phyloP scores from a whole-genome alignment of 768 basidiomycete species.

The Termitomyces sp. region DNA sequence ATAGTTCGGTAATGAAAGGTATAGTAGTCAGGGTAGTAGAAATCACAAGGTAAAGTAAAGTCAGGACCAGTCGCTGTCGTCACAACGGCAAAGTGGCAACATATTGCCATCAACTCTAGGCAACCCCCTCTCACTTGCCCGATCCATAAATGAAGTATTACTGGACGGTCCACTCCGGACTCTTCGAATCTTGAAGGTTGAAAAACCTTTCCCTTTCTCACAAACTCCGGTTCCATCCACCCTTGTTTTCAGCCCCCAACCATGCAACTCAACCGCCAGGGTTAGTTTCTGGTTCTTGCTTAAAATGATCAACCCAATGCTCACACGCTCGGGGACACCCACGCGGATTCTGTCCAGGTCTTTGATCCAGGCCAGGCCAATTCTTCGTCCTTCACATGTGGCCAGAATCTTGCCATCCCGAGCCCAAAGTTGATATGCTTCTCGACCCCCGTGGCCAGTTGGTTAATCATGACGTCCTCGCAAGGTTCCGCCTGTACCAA shows the following conservation, averaged over 20 bases:
- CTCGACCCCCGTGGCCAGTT: neutral
- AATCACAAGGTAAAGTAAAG: no score
- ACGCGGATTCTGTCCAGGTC: slow-evolving; percentile 21
- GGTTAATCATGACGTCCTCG: neutral
- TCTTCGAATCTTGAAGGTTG: slow-evolving; percentile 4
- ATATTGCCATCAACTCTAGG: no score
- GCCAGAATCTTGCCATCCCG: slow-evolving; percentile 9
- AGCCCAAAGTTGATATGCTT: slow-evolving; percentile 1
- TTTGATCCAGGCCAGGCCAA: slow-evolving; percentile 15
- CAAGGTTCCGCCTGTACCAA: slow-evolving; percentile 11
- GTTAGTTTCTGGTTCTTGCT: slow-evolving; percentile 13
- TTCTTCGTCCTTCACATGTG: slow-evolving; percentile 2
- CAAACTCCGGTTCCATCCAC: neutral
- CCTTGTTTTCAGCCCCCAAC: neutral
- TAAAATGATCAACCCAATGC: neutral
- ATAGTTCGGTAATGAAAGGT: no score
- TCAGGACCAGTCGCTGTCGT: no score
- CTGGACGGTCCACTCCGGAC: neutral
- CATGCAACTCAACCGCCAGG: slow-evolving; percentile 24
- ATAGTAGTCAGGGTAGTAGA: no score
- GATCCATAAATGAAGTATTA: neutral
- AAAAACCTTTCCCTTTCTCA: slow-evolving; percentile 5
- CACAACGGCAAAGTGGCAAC: no score
- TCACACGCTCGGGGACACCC: slow-evolving; percentile 5
- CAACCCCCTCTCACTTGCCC: no score